These are phyloP conservation scores for Vanrija sp. DNA, from an alignment of 1,284 basidiomycete genomes.

Conservation along the genomic window DNA sequence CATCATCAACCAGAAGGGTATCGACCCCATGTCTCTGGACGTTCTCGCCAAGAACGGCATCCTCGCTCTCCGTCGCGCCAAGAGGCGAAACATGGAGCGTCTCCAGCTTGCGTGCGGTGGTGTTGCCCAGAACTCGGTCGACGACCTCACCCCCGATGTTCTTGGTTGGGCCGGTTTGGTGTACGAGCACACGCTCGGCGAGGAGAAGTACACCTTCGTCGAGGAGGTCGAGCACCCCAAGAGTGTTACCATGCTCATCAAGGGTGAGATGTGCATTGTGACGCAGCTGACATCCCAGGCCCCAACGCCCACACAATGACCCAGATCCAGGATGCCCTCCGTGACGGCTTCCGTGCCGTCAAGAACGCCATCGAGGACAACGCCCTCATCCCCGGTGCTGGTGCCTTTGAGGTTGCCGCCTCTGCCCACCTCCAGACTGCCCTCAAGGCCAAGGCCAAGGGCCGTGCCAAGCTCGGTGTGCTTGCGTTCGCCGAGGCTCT, in stretches of 20 bases:
- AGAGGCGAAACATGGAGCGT: constrained; percentile 95
- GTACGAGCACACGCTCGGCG: constrained; percentile 97
- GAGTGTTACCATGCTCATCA: constrained; percentile 93
- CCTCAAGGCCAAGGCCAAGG: constrained; percentile 85
- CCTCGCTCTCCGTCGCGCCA: constrained; percentile 87
- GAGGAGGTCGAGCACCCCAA: constrained; percentile 97
- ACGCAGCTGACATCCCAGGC: constrained; percentile 39
- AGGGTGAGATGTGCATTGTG: constrained; percentile 56
- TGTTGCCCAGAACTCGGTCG: constrained; percentile 94
- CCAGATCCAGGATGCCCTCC: constrained; percentile 94
- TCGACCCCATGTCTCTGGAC: constrained; percentile 95
- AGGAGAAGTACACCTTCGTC: constrained; percentile 98
- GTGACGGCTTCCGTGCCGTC: constrained; percentile 91
- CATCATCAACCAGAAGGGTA: constrained; percentile 98
- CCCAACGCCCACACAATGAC: constrained; percentile 95
- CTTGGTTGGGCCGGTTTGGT: constrained; percentile 97
- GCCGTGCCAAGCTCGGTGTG: constrained; percentile 95
- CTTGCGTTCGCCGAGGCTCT: constrained; percentile 96
- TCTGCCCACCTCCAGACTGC: constrained; percentile 68
- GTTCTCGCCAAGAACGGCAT: constrained; percentile 97
- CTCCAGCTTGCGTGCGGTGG: constrained; percentile 93
- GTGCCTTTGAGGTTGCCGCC: constrained; percentile 96
- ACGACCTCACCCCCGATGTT: constrained; percentile 85
- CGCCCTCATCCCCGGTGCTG: constrained; percentile 84
- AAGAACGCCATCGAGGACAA: constrained; percentile 96